phyloP scores from a whole-genome alignment of 2,329 filamentous ascomycete genomes.

The Hypoxylon sp. region DNA sequence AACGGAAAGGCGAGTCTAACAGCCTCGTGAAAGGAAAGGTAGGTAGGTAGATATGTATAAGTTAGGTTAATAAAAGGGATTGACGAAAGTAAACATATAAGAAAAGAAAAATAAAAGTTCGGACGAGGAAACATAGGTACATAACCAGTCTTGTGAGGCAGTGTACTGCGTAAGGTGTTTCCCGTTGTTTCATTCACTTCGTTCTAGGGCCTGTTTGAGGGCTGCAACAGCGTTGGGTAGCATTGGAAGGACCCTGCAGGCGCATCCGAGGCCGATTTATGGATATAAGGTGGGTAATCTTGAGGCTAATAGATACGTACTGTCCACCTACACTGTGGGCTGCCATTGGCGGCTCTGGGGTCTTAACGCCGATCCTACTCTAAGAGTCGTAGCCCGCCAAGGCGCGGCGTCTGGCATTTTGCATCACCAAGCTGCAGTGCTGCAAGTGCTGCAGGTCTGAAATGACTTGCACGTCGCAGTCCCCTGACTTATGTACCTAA shows the following conservation, averaged over 20 bases:
- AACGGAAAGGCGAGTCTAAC: background rate
- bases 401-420: constrained; percentile 22
- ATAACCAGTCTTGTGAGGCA: too few species aligned
- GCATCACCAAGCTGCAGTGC: constrained; percentile 25
- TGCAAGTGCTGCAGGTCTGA: constrained; percentile 29
- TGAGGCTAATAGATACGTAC: constrained; percentile 35
- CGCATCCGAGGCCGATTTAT: constrained; percentile 11
- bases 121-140: constrained; percentile 16
- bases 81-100: background rate
- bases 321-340: constrained; percentile 28
- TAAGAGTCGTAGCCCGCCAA: constrained; percentile 29
- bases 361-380: constrained; percentile 25
- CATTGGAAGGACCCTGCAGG: constrained; percentile 31
- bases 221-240: constrained; percentile 30
- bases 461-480: constrained; percentile 27
- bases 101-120: background rate
- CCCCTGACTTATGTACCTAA: constrained; percentile 15
- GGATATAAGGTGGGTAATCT: background rate
- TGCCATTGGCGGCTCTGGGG: constrained; percentile 8
- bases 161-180: too few species aligned
- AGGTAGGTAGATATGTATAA: too few species aligned
- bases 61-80: background rate
- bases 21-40: constrained; percentile 2
- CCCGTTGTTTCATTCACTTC: constrained; percentile 15
- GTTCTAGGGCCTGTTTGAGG: constrained; percentile 38